phyloP scores from a whole-genome alignment of 257 asterid genomes.

The Fraxinus cuspidata region DNA sequence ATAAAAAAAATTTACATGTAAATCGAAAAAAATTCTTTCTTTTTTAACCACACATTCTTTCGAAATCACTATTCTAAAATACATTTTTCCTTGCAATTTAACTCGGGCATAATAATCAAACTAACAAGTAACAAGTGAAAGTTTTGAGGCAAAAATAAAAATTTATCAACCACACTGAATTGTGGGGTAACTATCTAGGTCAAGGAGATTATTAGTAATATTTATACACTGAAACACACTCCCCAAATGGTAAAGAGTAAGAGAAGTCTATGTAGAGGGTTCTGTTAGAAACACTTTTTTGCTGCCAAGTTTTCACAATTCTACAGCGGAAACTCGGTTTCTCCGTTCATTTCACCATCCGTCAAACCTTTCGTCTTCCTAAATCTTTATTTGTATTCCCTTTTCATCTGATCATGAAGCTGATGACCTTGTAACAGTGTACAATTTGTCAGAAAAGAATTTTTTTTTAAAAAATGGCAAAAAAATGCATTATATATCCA shows the following conservation, averaged over 20 bases:
- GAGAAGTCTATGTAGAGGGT: slow-evolving; percentile 29
- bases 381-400: slow-evolving; percentile 7
- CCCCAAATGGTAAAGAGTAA: slow-evolving; percentile 25
- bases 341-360: slow-evolving; percentile 25
- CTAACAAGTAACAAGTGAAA: too few species aligned
- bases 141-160: not conserved
- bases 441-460: slow-evolving; percentile 35
- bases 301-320: slow-evolving; percentile 35
- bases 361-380: slow-evolving; percentile 32
- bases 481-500: slow-evolving; percentile 27
- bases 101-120: not conserved
- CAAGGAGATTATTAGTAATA: slow-evolving; percentile 16
- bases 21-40: too few species aligned
- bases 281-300: slow-evolving; percentile 44
- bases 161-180: not conserved
- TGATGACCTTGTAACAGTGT: slow-evolving; percentile 47
- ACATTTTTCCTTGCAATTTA: too few species aligned
- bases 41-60: too few species aligned
- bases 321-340: slow-evolving; percentile 20
- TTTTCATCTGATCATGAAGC: slow-evolving; percentile 34
- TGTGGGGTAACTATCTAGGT: slow-evolving; percentile 21
- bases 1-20: too few species aligned
- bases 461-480: slow-evolving; percentile 41
- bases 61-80: too few species aligned
- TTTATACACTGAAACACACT: slow-evolving; percentile 22